Evolutionary conservation across 768 basidiomycete species (phyloP), one percentile per base, ranked within the genome.

Genomic region (Russula compacta): DNA sequence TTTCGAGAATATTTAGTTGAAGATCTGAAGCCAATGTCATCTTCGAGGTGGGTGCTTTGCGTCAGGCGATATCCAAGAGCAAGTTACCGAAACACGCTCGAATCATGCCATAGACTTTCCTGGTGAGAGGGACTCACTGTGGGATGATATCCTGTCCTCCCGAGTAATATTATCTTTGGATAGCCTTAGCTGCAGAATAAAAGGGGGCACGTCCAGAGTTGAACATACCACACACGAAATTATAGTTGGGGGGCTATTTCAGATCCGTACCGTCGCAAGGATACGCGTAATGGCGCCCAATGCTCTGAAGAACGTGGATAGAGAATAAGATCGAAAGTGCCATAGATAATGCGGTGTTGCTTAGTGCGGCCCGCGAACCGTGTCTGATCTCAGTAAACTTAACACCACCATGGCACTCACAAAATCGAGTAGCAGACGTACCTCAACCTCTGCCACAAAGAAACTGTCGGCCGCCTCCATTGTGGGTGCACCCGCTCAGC

Each of bases 401-500:
- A 33, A 29, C 6, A 12, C 10, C 10, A 12, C 17, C 42, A 64
- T 61, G 60, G 43, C 60, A 8, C 43, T n/a, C 46, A 48, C 55
- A 47, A 56, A 57, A 19, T 32, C 56, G 14, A 47, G 32, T 36
- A 36, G 47, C 19, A 64, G 40, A 35, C 29, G 46, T 19, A 8
- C 19, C 6, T 40, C 46, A 4, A n/a, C 49, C 33, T 40, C 54
- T 21, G 19, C 32, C 8, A 54, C 53, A 53, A 64, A 61, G 33
- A 60, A 39, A 50, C 6, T 32, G 3, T 47, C 60, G n/a, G 56
- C 60, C 12, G 39, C 59, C 2, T 66, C 66, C 5, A 29, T 38
- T 14, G 54, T 79, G 14, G 84, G 84, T 4, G 85, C 84, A 0
- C 83, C 84, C 0, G 77, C 83, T 1, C 83, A 87, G 61, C 80